A percentile compares a stretch with the other conserved stretches of the same genome.
phyloP scores from a whole-genome alignment of 768 basidiomycete species.

The Rhodotorula sphaerocarpa region DNA sequence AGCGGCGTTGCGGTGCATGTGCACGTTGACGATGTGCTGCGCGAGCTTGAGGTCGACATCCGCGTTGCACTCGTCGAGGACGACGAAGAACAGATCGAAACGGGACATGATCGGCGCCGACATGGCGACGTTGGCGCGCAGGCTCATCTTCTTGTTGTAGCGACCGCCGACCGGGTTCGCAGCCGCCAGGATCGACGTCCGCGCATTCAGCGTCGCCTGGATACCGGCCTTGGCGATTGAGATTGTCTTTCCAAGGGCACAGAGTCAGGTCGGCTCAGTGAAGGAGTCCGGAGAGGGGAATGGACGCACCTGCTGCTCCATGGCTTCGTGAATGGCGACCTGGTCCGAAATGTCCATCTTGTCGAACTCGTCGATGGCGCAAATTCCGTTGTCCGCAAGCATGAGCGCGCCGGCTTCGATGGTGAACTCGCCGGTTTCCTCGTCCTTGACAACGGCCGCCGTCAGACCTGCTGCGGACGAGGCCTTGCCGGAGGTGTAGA shows the following conservation, averaged over 20 bases:
- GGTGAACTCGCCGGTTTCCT: slow-evolving; percentile 98
- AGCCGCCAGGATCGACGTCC: slow-evolving; percentile 93
- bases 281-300: no score
- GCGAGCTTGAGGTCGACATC: slow-evolving; percentile 87
- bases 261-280: no score
- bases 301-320: slow-evolving; percentile 63
- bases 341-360: slow-evolving; percentile 99
- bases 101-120: slow-evolving; percentile 98
- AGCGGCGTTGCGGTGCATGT: slow-evolving; percentile 87
- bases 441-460: slow-evolving; percentile 94
- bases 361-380: slow-evolving; percentile 99
- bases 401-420: slow-evolving; percentile 98
- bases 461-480: slow-evolving; percentile 98
- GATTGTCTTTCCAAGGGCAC: slow-evolving; percentile 53
- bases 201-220: slow-evolving; percentile 93
- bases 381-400: slow-evolving; percentile 98
- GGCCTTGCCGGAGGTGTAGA: slow-evolving; percentile 98
- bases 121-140: slow-evolving; percentile 92
- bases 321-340: slow-evolving; percentile 98
- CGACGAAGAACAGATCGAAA: slow-evolving; percentile 96
- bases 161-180: slow-evolving; percentile 96
- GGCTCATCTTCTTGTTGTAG: slow-evolving; percentile 86
- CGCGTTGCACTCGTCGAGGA: slow-evolving; percentile 92
- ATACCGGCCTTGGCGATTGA: slow-evolving; percentile 99
- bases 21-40: slow-evolving; percentile 93